These are phyloP conservation scores for Scedosporium aurantiacum DNA, from an alignment of 2,329 filamentous ascomycete species.

Conservation along the genomic window DNA sequence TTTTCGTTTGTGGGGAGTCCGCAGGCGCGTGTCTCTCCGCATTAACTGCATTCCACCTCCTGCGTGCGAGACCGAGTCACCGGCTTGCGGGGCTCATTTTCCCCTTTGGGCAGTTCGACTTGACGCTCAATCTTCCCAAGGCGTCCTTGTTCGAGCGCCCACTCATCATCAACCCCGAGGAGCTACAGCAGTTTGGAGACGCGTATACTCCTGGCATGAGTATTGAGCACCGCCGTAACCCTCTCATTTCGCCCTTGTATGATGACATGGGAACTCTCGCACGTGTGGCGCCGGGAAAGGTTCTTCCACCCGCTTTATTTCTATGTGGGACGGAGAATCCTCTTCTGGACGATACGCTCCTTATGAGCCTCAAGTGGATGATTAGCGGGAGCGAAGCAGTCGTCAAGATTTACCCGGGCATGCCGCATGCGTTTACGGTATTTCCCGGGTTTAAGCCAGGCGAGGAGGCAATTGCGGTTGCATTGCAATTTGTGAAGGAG, in stretches of 20 bases:
- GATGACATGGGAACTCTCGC: neutral
- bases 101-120: conserved; percentile 40
- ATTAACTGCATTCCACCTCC: conserved; percentile 29
- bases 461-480: conserved; percentile 8
- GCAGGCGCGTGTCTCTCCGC: conserved; percentile 2
- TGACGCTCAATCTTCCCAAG: conserved; percentile 29
- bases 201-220: neutral
- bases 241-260: neutral
- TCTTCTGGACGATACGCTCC: conserved; percentile 18
- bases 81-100: conserved; percentile 37
- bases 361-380: conserved; percentile 45
- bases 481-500: conserved; percentile 10
- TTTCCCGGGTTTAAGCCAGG: conserved; percentile 9
- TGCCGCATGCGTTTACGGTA: conserved; percentile 37
- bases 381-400: conserved; percentile 18
- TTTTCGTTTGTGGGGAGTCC: conserved; percentile 1
- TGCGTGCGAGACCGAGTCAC: conserved; percentile 25
- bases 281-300: conserved; percentile 11
- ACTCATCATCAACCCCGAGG: conserved; percentile 30
- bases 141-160: conserved; percentile 4
- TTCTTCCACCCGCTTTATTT: conserved; percentile 42
- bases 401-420: conserved; percentile 42
- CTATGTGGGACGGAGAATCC: conserved; percentile 41
- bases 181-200: conserved; percentile 31
- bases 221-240: neutral